A percentile compares a stretch with the other conserved stretches of the same genome.
Conservation (phyloP, 2,329 filamentous ascomycete genomes). For the Beauveria bassiana region DNA sequence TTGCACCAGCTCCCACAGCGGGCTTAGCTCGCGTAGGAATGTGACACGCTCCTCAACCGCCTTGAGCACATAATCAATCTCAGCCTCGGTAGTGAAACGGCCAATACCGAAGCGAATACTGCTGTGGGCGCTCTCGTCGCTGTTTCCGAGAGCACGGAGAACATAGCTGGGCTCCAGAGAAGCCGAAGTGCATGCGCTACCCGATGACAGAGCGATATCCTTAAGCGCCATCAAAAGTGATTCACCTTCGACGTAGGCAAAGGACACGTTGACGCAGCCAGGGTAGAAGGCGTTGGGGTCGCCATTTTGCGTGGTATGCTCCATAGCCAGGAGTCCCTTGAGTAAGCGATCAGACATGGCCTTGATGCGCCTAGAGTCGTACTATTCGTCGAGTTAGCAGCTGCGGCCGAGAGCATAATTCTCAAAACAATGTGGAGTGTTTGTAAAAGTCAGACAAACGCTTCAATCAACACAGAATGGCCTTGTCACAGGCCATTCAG, state of each 20-base stretch:
- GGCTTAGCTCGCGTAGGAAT: slow-evolving; percentile 90
- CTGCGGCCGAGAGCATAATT: background rate
- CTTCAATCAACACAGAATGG: slow-evolving; percentile 52
- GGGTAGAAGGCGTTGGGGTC: slow-evolving; percentile 80
- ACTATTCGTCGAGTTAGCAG: slow-evolving; percentile 46
- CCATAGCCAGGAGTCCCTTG: slow-evolving; percentile 75
- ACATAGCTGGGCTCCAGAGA: slow-evolving; percentile 97
- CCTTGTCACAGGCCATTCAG: slow-evolving; percentile 64
- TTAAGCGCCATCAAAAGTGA: slow-evolving; percentile 97
- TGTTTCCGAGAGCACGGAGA: slow-evolving; percentile 85
- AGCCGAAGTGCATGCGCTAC: slow-evolving; percentile 93
- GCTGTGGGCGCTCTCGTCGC: slow-evolving; percentile 94
- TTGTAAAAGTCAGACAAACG: slow-evolving; percentile 52
- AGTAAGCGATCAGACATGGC: slow-evolving; percentile 75
- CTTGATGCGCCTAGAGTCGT: slow-evolving; percentile 81
- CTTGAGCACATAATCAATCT: slow-evolving; percentile 97
- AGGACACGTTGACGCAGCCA: slow-evolving; percentile 96
- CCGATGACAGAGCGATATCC: slow-evolving; percentile 93
- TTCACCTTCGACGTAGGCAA: slow-evolving; percentile 96
- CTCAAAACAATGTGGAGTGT: slow-evolving; percentile 10
- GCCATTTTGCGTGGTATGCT: slow-evolving; percentile 89
- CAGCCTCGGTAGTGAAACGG: slow-evolving; percentile 86
- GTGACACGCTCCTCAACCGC: slow-evolving; percentile 84
- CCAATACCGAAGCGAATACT: slow-evolving; percentile 97
- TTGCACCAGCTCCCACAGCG: slow-evolving; percentile 95